Base-by-base conservation (phyloP, 352 stramenopile species). In the Globisporangium abappressorium region DNA sequence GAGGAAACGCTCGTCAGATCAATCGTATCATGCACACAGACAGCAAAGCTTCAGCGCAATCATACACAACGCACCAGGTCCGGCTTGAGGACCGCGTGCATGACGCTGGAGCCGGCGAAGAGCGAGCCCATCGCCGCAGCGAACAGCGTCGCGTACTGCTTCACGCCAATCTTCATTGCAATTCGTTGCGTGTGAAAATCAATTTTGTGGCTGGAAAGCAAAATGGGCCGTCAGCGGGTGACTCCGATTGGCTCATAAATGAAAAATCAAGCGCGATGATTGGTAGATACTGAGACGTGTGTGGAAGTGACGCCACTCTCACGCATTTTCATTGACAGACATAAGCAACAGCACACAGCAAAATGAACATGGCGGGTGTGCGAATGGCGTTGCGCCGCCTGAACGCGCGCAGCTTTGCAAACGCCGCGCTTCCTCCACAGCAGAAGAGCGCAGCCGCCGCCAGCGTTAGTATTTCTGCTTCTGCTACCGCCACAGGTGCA, bases 21-120 rank as follows among this genome's bases (percentile, higher is more conserved):
- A 47, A 12, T 60, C 57, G 22, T 20, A 26, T 64, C 24, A 14
- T 65, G 41, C 15, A 34, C 26, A 12, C 18, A 30, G 18, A 24
- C 12, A n/a, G 41, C 43, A 49, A 26, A 30, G 22, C 6, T 43
- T n/a, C 33, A 33, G 18, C 20, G 55, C 55, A 41, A 26, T 3
- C 26, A n/a, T 3, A 6, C 18, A 8, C 8, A 41, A 78, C 82
- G 57, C 75, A 94, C 85, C 53, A 95, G 70, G 47, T 95, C 87
- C 4, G 87, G 87, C 68, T 95, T 85, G 56, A 95, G 81, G 36
- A 95, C 75, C 12, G 76, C 77, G 71, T 95, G 87, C 85, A 95
- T 95, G 72, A 84, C 79, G 72, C 79, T 91, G 36, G 87, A 95
- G 36, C 87, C 87, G 7, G 87, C 85, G 66, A 95, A 93, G 64